Percentiles rank a stretch among this genome's conserved stretches.
Evolutionary conservation across 1,139 yeast genomes (phyloP).

Genomic region (Yamadazyma sp.): DNA sequence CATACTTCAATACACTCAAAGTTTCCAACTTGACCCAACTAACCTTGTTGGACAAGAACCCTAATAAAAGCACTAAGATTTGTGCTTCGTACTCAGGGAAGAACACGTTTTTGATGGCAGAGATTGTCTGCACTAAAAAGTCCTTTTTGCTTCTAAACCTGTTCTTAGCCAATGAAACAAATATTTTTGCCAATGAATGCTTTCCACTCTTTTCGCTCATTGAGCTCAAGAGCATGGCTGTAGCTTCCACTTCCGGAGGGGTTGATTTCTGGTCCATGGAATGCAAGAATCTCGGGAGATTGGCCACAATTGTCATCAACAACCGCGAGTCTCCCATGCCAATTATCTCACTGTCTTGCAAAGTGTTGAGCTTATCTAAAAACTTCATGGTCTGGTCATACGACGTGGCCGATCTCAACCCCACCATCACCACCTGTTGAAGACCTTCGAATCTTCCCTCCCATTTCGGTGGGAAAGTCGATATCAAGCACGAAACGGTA

Average conservation of each 20-base stretch:
- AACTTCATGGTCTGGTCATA: slow-evolving; percentile 77
- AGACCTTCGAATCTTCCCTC: slow-evolving; percentile 91
- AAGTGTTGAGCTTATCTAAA: slow-evolving; percentile 65
- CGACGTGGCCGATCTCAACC: slow-evolving; percentile 77
- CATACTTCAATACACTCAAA: slow-evolving; percentile 67
- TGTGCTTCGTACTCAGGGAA: slow-evolving; percentile 79
- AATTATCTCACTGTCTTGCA: slow-evolving; percentile 74
- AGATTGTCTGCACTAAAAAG: slow-evolving; percentile 76
- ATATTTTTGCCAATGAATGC: slow-evolving; percentile 65
- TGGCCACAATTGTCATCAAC: slow-evolving; percentile 70
- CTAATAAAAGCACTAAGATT: slow-evolving; percentile 70
- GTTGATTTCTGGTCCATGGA: slow-evolving; percentile 63
- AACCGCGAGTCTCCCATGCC: slow-evolving; percentile 73
- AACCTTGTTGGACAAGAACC: slow-evolving; percentile 72
- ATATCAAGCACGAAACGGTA: slow-evolving; percentile 76
- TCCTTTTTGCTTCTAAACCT: slow-evolving; percentile 88
- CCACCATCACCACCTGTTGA: slow-evolving; percentile 75
- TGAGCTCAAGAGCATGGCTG: slow-evolving; percentile 57
- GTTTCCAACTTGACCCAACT: slow-evolving; percentile 82
- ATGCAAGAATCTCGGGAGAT: slow-evolving; percentile 80
- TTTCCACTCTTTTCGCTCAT: slow-evolving; percentile 63
- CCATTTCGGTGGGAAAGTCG: slow-evolving; percentile 95
- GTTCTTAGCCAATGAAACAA: slow-evolving; percentile 72
- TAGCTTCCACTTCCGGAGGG: slow-evolving; percentile 50
- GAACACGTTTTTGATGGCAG: slow-evolving; percentile 63